Evolutionary conservation across 768 basidiomycete species (phyloP).

Genomic region (Suillus subluteus): DNA sequence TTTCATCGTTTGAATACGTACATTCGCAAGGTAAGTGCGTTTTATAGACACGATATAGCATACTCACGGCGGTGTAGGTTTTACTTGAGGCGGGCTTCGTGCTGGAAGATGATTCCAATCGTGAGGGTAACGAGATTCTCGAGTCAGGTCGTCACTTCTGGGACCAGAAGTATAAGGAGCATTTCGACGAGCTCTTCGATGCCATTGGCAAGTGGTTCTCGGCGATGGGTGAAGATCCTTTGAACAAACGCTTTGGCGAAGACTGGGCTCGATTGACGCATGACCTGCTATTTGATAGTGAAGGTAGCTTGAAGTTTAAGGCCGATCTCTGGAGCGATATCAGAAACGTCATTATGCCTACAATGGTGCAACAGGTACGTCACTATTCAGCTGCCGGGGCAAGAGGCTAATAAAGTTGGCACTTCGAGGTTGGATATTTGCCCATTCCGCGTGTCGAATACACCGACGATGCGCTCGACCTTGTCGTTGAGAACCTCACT

Average conservation of each 20-base stretch:
- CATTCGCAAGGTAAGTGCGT: conserved; percentile 57
- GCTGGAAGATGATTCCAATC: conserved; percentile 74
- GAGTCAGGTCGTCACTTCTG: conserved; percentile 82
- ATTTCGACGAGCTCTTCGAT: conserved; percentile 83
- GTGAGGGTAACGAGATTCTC: conserved; percentile 61
- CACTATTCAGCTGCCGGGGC: conserved; percentile 5
- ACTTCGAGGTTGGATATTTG: conserved; percentile 65
- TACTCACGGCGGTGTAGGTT: conserved; percentile 41
- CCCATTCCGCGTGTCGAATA: conserved; percentile 96
- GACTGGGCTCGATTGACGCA: conserved; percentile 82
- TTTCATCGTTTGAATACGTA: conserved; percentile 65
- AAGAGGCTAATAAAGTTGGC: neutral
- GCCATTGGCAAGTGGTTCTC: conserved; percentile 78
- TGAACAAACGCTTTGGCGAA: conserved; percentile 79
- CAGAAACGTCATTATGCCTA: conserved; percentile 78
- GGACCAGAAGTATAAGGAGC: conserved; percentile 67
- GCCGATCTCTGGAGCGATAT: conserved; percentile 88
- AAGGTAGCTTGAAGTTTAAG: conserved; percentile 89
- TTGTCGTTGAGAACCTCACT: conserved; percentile 93
- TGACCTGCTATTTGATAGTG: conserved; percentile 76
- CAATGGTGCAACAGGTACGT: conserved; percentile 71
- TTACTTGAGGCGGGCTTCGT: conserved; percentile 86
- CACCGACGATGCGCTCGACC: conserved; percentile 81
- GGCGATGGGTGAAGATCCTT: conserved; percentile 82
- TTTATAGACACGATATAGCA: neutral